phyloP scores from a whole-genome alignment of 139 green algal species.

The Coccomyxa sp. region DNA sequence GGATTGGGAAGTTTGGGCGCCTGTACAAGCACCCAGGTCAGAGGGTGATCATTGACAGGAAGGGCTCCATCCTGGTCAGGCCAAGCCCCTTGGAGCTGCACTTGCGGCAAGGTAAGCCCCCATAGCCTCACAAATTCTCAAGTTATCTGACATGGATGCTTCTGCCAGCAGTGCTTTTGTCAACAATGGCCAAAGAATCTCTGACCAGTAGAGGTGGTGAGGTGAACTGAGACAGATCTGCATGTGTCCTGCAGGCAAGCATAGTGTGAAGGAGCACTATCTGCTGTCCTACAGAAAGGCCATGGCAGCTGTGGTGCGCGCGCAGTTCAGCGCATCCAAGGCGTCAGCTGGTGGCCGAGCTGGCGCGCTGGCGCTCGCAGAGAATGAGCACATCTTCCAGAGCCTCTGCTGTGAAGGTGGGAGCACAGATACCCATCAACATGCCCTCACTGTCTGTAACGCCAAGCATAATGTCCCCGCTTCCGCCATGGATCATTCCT shows the following conservation, averaged over 20 bases:
- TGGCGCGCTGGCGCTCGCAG: background rate
- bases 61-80: constrained; percentile 41
- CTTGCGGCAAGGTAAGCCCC: background rate
- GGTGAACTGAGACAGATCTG: background rate
- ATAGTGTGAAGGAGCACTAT: background rate
- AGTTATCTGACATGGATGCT: background rate
- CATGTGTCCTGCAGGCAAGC: background rate
- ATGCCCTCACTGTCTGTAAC: too few relatives aligned
- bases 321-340: background rate
- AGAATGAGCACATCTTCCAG: background rate
- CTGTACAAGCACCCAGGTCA: constrained; percentile 55
- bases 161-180: background rate
- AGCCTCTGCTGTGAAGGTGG: background rate
- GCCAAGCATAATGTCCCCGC: too few relatives aligned
- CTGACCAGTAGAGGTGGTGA: background rate
- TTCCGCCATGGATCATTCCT: too few relatives aligned
- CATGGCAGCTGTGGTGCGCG: background rate
- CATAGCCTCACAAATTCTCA: background rate
- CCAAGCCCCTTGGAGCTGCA: constrained; percentile 34
- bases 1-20: constrained; percentile 18
- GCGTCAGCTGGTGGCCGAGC: background rate
- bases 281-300: background rate
- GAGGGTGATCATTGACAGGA: constrained; percentile 39
- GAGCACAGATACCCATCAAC: too few relatives aligned
- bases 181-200: background rate